Evolutionary conservation across 148 eudicot genomes (phyloP).

Genomic region (Nyssa sinensis): DNA sequence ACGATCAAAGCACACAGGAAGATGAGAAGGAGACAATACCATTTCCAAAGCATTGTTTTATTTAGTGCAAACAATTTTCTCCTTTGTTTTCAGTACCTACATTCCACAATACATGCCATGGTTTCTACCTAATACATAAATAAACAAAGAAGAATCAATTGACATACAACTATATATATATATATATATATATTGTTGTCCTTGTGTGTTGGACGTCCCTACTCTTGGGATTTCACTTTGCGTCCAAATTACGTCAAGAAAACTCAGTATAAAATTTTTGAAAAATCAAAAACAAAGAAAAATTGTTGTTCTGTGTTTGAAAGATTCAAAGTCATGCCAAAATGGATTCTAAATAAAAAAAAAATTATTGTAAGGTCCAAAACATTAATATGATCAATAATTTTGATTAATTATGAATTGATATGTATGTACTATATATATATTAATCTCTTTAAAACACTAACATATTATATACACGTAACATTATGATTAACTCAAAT

Average conservation of each 20-base stretch:
- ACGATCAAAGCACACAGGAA: background rate
- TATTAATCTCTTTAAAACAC: no score
- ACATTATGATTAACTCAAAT: no score
- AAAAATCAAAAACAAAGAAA: background rate
- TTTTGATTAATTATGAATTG: no score
- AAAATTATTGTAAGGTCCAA: no score
- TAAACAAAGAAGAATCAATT: background rate
- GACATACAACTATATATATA: background rate
- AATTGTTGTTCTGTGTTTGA: background rate
- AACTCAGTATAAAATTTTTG: background rate
- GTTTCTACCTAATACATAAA: slow-evolving; percentile 21
- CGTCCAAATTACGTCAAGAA: slow-evolving; percentile 8
- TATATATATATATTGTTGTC: background rate
- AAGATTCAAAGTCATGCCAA: background rate
- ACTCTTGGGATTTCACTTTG: background rate
- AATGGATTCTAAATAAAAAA: background rate
- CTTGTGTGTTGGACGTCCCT: background rate
- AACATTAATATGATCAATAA: no score
- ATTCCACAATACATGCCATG: slow-evolving; percentile 23
- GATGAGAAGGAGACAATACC: background rate
- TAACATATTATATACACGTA: no score
- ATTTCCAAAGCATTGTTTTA: slow-evolving; percentile 3
- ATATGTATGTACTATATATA: no score
- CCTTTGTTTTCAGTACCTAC: slow-evolving; percentile 25
- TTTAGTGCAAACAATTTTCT: background rate